Base-by-base conservation (phyloP, 2,329 filamentous ascomycete species). In the Xylaria digitata region DNA sequence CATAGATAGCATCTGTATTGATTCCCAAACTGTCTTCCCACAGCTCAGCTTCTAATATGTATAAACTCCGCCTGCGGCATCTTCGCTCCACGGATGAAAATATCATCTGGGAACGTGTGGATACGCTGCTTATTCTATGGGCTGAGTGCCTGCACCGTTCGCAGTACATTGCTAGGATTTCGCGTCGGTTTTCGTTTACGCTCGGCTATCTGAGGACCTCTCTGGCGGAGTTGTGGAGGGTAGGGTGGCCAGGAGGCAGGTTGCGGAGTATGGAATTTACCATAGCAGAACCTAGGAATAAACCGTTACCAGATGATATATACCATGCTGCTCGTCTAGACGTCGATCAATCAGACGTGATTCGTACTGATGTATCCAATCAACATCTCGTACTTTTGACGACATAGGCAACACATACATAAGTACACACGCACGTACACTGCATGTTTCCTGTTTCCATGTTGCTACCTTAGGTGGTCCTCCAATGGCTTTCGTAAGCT, bases 331-430 rank as follows among this genome's bases (percentile, higher is more conserved):
- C 45, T 21, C 21, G 34, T 45, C 30, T 37, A 3, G 6, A 26
- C 6, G 2, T 40, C 19, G 15, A 30, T 49, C 59, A 61, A 54
- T 61, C 49, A 55, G 19, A 46, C 8, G 30, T 26, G n/a, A 13
- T 21, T 19, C 5, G 6, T 21, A n/a, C 9, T 9, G 19, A 40
- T 19, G 21, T 15, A 23, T 45, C 59, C 59, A 61, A 61, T 61
- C 49, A 42, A 23, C 26, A 55, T 43, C 19, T 37, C 30, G 23
- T n/a, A 8, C 37, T n/a, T 54, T 6, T 34, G 48, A 55, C 43
- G 43, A 40, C 56, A 49, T 40, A 26, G 43, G 30, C 49, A 15
- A 37, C 13, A 11, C 32, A 19, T 19, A 19, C 54, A 19, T 21
- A 7, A 26, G 2, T 19, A 21, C 13, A 46, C 37, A 9, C 23